Percentiles rank a stretch among this genome's conserved stretches.
Conservation (phyloP, 1,284 basidiomycete species). For the Ganoderma sp. region DNA sequence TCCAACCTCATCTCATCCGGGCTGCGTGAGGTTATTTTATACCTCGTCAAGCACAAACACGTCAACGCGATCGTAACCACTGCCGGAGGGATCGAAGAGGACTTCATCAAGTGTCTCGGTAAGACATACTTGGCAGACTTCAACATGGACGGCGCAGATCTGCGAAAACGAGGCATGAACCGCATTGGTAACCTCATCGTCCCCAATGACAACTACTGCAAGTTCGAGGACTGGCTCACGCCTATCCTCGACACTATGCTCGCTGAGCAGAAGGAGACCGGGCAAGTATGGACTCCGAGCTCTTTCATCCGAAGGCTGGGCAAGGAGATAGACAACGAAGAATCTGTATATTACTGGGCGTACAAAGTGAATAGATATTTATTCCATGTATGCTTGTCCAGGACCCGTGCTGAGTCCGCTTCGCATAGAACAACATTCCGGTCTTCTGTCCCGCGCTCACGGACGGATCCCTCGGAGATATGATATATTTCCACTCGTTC, state of each 20-base stretch:
- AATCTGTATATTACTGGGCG: conserved; percentile 99
- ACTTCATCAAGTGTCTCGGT: conserved; percentile 98
- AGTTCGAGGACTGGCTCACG: conserved; percentile 98
- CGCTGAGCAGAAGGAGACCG: conserved; percentile 79
- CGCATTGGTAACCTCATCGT: conserved; percentile 98
- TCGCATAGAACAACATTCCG: conserved; percentile 89
- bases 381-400: conserved; percentile 32
- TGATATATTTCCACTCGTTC: conserved; percentile 99
- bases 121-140: conserved; percentile 96
- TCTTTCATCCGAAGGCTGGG: conserved; percentile 90
- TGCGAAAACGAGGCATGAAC: conserved; percentile 91
- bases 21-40: conserved; percentile 89
- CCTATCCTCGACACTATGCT: conserved; percentile 95
- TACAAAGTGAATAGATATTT: conserved; percentile 79
- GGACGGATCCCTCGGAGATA: conserved; percentile 97
- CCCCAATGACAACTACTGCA: conserved; percentile 99
- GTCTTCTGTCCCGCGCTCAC: conserved; percentile 99
- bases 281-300: conserved; percentile 93
- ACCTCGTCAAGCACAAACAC: conserved; percentile 94
- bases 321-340: conserved; percentile 96
- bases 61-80: conserved; percentile 94
- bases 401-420: conserved; percentile 32
- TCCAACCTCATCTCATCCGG: conserved; percentile 99
- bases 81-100: conserved; percentile 98
- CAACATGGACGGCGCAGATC: conserved; percentile 86